Conservation (phyloP, 257 asterid genomes). For the Solanum medicagineum region DNA sequence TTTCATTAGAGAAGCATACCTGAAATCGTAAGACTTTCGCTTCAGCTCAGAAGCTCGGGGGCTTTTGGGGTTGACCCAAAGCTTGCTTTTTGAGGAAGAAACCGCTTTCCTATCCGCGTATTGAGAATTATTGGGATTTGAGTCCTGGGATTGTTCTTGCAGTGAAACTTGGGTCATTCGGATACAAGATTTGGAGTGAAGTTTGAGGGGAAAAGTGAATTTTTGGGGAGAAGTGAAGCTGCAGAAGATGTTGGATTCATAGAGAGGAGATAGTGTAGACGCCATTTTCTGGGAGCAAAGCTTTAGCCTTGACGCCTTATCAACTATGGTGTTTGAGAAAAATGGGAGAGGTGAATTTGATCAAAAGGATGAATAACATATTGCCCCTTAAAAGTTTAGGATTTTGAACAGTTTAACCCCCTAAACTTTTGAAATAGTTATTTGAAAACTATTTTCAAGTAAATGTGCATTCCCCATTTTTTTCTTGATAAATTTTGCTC, state of each 20-base stretch:
- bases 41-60: constrained; percentile 45
- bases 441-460: not conserved
- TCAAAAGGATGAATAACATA: not conserved
- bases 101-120: constrained; percentile 2
- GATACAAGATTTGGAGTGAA: constrained; percentile 11
- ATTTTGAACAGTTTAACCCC: not conserved
- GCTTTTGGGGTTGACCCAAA: constrained; percentile 83
- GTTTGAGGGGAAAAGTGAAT: constrained; percentile 19
- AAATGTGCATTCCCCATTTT: not conserved
- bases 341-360: not conserved
- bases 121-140: constrained; percentile 10
- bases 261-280: constrained; percentile 23
- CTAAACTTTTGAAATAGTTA: not conserved
- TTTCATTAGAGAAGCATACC: constrained; percentile 49
- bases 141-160: constrained; percentile 15
- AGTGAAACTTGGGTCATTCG: constrained; percentile 18
- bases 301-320: not conserved
- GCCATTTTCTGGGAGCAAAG: constrained; percentile 27
- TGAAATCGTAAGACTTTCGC: constrained; percentile 35
- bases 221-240: constrained; percentile 12
- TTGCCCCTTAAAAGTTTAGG: not conserved
- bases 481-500: not conserved
- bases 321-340: not conserved
- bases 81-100: constrained; percentile 27
- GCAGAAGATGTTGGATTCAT: constrained; percentile 33